phyloP scores from a whole-genome alignment of 805 yeast species.

The Lipomyces oligophaga region DNA sequence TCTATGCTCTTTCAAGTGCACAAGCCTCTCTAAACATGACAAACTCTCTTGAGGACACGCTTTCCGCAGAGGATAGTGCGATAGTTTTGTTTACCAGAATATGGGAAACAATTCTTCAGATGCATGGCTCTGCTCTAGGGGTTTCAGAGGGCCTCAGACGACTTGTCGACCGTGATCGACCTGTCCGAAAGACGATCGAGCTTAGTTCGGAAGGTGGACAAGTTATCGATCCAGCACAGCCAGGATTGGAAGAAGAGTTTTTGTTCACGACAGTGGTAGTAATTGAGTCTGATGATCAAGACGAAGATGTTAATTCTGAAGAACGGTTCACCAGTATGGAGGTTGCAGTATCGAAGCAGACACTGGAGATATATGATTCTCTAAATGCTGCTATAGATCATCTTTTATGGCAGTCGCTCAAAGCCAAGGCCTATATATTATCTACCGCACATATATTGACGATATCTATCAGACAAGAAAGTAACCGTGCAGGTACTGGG shows the following conservation, averaged over 20 bases:
- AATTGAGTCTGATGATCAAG: neutral
- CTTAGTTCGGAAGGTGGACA: neutral
- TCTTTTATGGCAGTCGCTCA: conserved; percentile 26
- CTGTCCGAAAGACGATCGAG: too few species aligned
- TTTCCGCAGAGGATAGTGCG: neutral
- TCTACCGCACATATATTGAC: conserved; percentile 21
- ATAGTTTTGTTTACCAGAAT: conserved; percentile 3
- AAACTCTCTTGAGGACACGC: conserved; percentile 8
- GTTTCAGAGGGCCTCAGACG: neutral
- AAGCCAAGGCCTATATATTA: conserved; percentile 21
- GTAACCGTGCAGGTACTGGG: conserved; percentile 26
- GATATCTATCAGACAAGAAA: conserved; percentile 19
- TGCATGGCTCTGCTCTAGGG: conserved; percentile 4
- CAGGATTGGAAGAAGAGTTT: conserved; percentile 1
- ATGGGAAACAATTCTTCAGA: conserved; percentile 8
- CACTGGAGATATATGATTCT: conserved; percentile 1
- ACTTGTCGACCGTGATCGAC: too few species aligned
- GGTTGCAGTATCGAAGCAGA: conserved; percentile 22
- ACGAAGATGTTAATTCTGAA: conserved; percentile 1
- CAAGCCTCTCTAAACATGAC: conserved; percentile 3
- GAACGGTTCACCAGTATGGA: conserved; percentile 15
- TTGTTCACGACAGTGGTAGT: conserved; percentile 4
- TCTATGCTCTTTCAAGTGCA: neutral
- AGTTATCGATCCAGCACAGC: neutral
- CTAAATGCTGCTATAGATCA: conserved; percentile 24